A percentile compares a stretch with the other conserved stretches of the same genome.
phyloP scores from a whole-genome alignment of 805 yeast genomes.

The Lachancea quebecensis region DNA sequence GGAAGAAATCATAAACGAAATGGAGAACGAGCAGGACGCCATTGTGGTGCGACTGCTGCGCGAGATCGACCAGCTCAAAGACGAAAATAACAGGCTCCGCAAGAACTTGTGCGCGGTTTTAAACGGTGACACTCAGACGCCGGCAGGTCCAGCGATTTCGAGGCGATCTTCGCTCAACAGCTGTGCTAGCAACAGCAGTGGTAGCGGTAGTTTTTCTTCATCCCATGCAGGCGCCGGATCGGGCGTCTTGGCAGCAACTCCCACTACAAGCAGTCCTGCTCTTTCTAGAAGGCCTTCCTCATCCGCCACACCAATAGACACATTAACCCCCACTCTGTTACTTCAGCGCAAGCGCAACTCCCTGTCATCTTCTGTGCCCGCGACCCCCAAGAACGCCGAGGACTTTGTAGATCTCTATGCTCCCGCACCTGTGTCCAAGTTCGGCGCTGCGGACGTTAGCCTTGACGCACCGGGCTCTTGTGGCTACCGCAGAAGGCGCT shows the following conservation, averaged over 20 bases:
- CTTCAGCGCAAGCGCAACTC: constrained; percentile 12
- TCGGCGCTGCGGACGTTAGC: not conserved
- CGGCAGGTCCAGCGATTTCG: constrained; percentile 2
- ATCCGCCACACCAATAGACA: constrained; percentile 7
- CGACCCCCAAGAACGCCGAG: constrained; percentile 4
- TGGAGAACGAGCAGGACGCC: constrained; percentile 63
- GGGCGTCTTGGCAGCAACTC: constrained; percentile 1
- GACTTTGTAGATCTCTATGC: constrained; percentile 4
- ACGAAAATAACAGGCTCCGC: constrained; percentile 39
- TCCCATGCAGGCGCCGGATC: not conserved
- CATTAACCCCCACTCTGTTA: constrained; percentile 9
- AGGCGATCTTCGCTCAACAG: constrained; percentile 7
- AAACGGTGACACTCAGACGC: constrained; percentile 7
- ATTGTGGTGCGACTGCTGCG: constrained; percentile 48
- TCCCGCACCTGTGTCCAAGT: not conserved
- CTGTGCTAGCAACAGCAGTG: constrained; percentile 2
- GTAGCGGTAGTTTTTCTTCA: not conserved
- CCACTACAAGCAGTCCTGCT: constrained; percentile 2
- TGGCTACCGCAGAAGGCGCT: constrained; percentile 10
- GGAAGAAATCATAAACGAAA: constrained; percentile 47
- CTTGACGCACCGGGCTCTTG: constrained; percentile 2
- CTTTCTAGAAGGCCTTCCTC: constrained; percentile 8
- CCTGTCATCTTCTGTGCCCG: constrained; percentile 1
- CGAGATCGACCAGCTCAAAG: constrained; percentile 43
- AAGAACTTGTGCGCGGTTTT: constrained; percentile 14